These are phyloP conservation scores for Neoarthrinium moseri DNA, from an alignment of 2,329 filamentous ascomycete species.

Conservation along the genomic window DNA sequence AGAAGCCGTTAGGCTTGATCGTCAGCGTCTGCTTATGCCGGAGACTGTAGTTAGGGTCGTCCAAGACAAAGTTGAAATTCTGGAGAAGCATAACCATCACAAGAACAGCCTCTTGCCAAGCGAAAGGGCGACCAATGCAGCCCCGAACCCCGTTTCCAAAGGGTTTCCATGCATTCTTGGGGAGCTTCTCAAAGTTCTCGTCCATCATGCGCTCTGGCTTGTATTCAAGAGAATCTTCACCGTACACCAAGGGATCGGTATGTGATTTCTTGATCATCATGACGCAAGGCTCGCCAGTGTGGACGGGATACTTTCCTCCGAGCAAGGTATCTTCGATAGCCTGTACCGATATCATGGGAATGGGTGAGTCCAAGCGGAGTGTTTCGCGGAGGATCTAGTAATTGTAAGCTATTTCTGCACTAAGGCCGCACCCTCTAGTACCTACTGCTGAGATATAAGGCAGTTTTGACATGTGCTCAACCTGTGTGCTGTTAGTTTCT, in stretches of 20 bases:
- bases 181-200: conserved; percentile 64
- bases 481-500: conserved; percentile 13
- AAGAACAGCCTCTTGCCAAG: conserved; percentile 70
- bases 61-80: conserved; percentile 59
- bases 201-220: conserved; percentile 72
- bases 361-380: conserved; percentile 60
- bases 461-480: conserved; percentile 63
- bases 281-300: conserved; percentile 48
- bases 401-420: background rate
- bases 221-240: conserved; percentile 64
- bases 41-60: conserved; percentile 52
- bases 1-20: conserved; percentile 63
- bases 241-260: conserved; percentile 62
- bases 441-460: conserved; percentile 60
- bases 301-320: conserved; percentile 60
- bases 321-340: conserved; percentile 54
- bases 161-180: conserved; percentile 66
- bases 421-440: conserved; percentile 49
- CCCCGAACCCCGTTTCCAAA: conserved; percentile 71
- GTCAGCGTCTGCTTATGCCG: conserved; percentile 56
- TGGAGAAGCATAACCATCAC: conserved; percentile 57
- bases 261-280: conserved; percentile 55
- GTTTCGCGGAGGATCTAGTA: conserved; percentile 55
- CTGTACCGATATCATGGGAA: conserved; percentile 54
- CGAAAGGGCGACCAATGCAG: conserved; percentile 73